Evolutionary conservation across 1,284 basidiomycete species (phyloP).

Genomic region (Leccinum fuscescens): DNA sequence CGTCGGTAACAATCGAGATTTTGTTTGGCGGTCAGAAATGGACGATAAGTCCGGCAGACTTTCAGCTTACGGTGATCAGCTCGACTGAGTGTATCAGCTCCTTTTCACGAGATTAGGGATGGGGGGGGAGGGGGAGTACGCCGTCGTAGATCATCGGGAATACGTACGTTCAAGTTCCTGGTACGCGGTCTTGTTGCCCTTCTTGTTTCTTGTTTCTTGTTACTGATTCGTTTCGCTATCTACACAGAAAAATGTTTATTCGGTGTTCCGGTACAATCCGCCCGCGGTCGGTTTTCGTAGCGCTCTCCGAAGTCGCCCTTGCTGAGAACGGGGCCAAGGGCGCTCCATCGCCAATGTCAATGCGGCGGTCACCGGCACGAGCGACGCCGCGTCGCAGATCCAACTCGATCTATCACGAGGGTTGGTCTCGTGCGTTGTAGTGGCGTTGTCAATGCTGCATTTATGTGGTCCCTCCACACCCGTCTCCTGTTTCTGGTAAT

Average conservation of each 20-base stretch:
- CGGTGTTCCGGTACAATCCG: constrained; percentile 49
- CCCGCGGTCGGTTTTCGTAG: constrained; percentile 52
- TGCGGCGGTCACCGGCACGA: constrained; percentile 19
- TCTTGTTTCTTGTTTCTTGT: not conserved
- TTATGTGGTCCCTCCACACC: not conserved
- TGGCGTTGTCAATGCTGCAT: not conserved
- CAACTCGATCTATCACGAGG: not conserved
- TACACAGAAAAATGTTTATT: constrained; percentile 54
- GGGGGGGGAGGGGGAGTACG: constrained; percentile 16
- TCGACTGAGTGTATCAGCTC: constrained; percentile 45
- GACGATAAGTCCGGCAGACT: constrained; percentile 44
- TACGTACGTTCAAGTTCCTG: constrained; percentile 38
- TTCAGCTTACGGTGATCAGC: constrained; percentile 40
- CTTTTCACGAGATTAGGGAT: constrained; percentile 42
- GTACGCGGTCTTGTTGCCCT: constrained; percentile 20
- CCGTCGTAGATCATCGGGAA: constrained; percentile 51
- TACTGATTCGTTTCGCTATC: not conserved
- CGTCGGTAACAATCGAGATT: constrained; percentile 28
- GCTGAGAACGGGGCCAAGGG: constrained; percentile 33
- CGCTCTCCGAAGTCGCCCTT: constrained; percentile 33
- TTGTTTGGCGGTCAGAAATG: constrained; percentile 49
- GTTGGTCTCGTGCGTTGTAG: not conserved
- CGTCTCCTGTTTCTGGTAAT: not conserved
- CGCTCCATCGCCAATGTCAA: constrained; percentile 30
- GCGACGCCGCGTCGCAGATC: not conserved